Evolutionary conservation across 371 early-diverging fungal species (phyloP).

Genomic region (Furculomyces boomerangus): DNA sequence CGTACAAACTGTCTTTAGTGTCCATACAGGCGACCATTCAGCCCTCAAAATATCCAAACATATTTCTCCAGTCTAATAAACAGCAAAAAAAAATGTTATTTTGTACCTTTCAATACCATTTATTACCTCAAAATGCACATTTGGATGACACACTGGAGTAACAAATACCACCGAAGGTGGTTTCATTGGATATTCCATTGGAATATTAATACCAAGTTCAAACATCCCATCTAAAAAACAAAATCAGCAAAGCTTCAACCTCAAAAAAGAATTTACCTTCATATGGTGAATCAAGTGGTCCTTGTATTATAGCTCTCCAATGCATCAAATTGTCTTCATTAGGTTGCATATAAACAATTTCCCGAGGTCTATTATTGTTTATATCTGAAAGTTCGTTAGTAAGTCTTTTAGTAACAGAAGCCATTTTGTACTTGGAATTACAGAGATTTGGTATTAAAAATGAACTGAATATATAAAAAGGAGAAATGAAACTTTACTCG

Average conservation of each 20-base stretch:
- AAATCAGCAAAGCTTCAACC: neutral
- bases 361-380: constrained; percentile 1
- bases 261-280: constrained; percentile 31
- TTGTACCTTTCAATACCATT: constrained; percentile 16
- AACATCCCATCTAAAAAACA: constrained; percentile 7
- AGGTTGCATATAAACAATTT: constrained; percentile 12
- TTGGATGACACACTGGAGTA: constrained; percentile 70
- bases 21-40: constrained; percentile 75
- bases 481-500: no score
- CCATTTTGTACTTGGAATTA: neutral
- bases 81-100: constrained; percentile 7
- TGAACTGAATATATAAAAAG: no score
- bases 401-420: neutral
- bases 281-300: constrained; percentile 71
- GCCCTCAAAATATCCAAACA: constrained; percentile 66
- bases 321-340: constrained; percentile 52
- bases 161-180: constrained; percentile 49
- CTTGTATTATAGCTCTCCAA: constrained; percentile 77
- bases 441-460: no score
- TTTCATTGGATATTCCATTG: constrained; percentile 42
- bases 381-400: neutral
- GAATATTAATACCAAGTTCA: constrained; percentile 14
- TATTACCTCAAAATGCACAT: constrained; percentile 40
- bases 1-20: constrained; percentile 43
- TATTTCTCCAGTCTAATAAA: constrained; percentile 47